Evolutionary conservation across 306 rosid genomes (phyloP).

Genomic region (Cucumis melo): DNA sequence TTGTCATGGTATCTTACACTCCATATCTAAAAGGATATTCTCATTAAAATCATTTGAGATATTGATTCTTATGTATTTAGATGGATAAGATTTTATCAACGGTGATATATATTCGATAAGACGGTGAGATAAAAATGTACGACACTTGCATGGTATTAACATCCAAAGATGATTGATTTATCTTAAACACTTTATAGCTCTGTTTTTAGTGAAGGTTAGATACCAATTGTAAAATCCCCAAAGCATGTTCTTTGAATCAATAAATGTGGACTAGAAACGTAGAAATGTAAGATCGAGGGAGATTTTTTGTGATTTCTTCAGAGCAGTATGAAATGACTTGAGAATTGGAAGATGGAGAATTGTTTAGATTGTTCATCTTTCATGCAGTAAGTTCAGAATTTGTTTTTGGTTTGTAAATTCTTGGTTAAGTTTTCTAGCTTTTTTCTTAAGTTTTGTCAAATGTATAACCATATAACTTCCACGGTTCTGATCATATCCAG

Average conservation of each 20-base stretch:
- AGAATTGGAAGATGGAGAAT: neutral
- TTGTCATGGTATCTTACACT: too few species aligned
- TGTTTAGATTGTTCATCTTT: neutral
- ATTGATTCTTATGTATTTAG: too few species aligned
- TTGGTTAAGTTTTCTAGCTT: neutral
- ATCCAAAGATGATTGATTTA: too few species aligned
- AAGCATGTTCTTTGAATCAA: neutral
- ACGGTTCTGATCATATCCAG: neutral
- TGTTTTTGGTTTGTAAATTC: neutral
- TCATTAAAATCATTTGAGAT: too few species aligned
- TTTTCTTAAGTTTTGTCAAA: neutral
- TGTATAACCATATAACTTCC: neutral
- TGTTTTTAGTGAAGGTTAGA: too few species aligned
- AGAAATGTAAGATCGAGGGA: neutral
- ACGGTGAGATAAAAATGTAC: too few species aligned
- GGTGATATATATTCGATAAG: too few species aligned
- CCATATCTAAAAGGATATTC: too few species aligned
- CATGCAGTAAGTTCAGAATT: neutral
- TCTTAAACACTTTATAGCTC: too few species aligned
- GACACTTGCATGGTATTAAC: too few species aligned
- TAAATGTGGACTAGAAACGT: neutral
- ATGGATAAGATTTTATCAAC: too few species aligned
- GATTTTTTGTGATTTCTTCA: neutral
- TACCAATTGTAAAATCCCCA: too few species aligned
- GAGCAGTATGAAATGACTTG: neutral